Conservation (phyloP, 2,329 filamentous ascomycete species). For the Monilinia polystroma region DNA sequence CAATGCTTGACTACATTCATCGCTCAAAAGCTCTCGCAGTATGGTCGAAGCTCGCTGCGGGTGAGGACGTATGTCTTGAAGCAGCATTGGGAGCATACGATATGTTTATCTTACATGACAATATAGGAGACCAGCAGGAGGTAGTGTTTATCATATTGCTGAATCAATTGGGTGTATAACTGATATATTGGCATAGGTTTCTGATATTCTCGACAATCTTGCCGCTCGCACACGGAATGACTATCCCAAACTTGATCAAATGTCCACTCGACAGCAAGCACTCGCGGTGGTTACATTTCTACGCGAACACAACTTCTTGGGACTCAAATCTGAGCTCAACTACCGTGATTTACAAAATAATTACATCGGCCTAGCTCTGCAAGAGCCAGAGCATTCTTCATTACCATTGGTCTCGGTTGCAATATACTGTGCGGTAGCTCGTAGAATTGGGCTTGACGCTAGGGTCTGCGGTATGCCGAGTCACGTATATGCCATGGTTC, state of each 20-base stretch:
- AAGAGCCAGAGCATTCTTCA: constrained; percentile 70
- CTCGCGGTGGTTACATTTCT: constrained; percentile 68
- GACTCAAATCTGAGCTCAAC: constrained; percentile 61
- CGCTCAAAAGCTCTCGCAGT: constrained; percentile 74
- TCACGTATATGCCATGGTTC: constrained; percentile 80
- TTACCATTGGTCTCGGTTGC: constrained; percentile 82
- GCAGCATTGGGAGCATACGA: constrained; percentile 80
- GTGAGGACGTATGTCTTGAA: constrained; percentile 62
- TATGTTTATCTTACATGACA: constrained; percentile 77
- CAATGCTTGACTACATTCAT: constrained; percentile 76
- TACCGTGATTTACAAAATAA: constrained; percentile 85
- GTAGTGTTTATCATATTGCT: constrained; percentile 40
- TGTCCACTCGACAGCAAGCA: constrained; percentile 67
- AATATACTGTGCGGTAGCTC: constrained; percentile 80
- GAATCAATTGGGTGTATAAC: not conserved
- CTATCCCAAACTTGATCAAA: constrained; percentile 52
- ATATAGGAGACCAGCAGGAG: constrained; percentile 71
- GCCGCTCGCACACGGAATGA: constrained; percentile 55
- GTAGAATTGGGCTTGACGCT: constrained; percentile 71
- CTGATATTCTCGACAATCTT: constrained; percentile 62
- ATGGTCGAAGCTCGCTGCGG: constrained; percentile 61
- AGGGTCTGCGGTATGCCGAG: constrained; percentile 78
- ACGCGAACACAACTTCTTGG: constrained; percentile 64
- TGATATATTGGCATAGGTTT: constrained; percentile 49
- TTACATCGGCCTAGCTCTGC: constrained; percentile 79